phyloP scores from a whole-genome alignment of 176 grass and related monocot genomes.

The Oryza brachyantha region DNA sequence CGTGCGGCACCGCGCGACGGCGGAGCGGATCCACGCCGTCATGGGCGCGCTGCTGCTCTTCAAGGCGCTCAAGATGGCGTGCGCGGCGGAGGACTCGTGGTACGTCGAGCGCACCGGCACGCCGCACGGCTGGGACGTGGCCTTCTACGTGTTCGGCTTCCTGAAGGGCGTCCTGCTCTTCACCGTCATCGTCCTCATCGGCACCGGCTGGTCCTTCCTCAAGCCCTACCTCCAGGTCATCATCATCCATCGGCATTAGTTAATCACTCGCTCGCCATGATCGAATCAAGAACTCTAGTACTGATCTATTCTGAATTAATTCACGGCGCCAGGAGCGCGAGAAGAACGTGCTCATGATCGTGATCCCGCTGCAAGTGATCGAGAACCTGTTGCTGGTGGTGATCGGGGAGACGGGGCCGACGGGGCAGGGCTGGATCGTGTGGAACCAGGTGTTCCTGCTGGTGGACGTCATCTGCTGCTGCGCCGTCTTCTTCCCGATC shows the following conservation, averaged over 20 bases:
- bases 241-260: not conserved
- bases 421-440: conserved; percentile 43
- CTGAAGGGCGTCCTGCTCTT: conserved; percentile 70
- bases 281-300: not conserved
- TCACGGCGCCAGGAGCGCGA: conserved; percentile 39
- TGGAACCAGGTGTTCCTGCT: conserved; percentile 74
- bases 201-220: conserved; percentile 75
- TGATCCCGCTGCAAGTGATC: conserved; percentile 59
- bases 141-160: conserved; percentile 64
- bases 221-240: conserved; percentile 65
- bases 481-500: conserved; percentile 64
- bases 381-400: conserved; percentile 54
- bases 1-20: conserved; percentile 26
- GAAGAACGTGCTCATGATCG: conserved; percentile 54
- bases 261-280: not conserved
- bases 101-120: conserved; percentile 49
- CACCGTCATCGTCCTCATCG: conserved; percentile 69
- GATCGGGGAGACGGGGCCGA: conserved; percentile 65
- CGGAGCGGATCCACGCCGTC: conserved; percentile 51
- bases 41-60: conserved; percentile 73
- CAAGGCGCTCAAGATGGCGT: conserved; percentile 71
- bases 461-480: conserved; percentile 61
- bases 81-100: conserved; percentile 68
- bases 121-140: conserved; percentile 72
- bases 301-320: not conserved